Evolutionary conservation across 352 stramenopile species (phyloP), one percentile per base, ranked within the genome.

Genomic region (Pythium utonaiense): DNA sequence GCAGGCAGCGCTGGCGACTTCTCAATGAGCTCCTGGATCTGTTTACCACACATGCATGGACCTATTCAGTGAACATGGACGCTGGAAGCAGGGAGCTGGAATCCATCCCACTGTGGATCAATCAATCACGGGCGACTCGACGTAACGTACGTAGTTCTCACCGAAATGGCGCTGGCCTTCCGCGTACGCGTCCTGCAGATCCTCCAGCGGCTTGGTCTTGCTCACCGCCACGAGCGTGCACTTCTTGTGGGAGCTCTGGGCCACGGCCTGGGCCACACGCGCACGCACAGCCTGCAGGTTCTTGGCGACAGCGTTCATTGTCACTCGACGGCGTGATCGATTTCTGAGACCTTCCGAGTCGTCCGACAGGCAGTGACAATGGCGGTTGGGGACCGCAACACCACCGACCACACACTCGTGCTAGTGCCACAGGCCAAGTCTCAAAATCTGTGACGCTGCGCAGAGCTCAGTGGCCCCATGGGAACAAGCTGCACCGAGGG

Each of bases 11-110:
- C 41, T 19, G 77, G 62, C 0, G 91, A 83, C 71, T 99, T 99
- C 34, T 98, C 71, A 44, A 98, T 89, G 27, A 99, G 70, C 82
- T 99, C 97, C 71, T 99, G 96, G 62, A 96, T 88, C 80, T 93
- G 64, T n/a, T 40, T 33, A 33, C 28, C 28, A 33, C 28, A 33
- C 28, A 33, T 33, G 9, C 28, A 33, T 33, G 5, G 9, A 5
- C 9, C 28, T 9, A 33, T 33, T 5, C 28, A 5, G 28, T 33
- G 28, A 33, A 33, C 28, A n/a, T n/a, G n/a, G n/a, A n/a, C n/a
- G n/a, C n/a, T n/a, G n/a, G n/a, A n/a, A n/a, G n/a, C n/a, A n/a
- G n/a, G n/a, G n/a, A n/a, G n/a, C n/a, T n/a, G n/a, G 36, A 4
- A 27, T n/a, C n/a, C 5, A 47, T 47, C 40, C 40, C 40, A 47